Base-by-base conservation (phyloP, 2,329 filamentous ascomycete species). In the Alternaria sp. region DNA sequence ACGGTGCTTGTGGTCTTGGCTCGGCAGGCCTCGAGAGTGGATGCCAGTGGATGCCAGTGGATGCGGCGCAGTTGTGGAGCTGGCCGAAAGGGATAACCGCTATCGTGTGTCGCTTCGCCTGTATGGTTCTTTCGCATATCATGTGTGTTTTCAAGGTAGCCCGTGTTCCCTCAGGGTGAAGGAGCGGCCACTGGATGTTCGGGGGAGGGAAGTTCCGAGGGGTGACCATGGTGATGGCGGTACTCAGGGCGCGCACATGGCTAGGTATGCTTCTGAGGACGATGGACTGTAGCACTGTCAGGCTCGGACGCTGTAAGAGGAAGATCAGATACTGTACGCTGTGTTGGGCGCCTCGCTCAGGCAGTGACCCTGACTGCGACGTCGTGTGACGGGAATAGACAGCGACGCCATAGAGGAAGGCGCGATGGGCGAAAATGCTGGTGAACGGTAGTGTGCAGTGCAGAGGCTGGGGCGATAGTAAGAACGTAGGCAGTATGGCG, bases 341-440 rank as follows among this genome's bases (percentile, higher is more conserved):
- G n/a, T 49, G 56, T 36, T 28, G n/a, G 32, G 43, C 12, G 21
- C 40, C 52, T 40, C 55, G 50, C 49, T 28, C 17, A 56, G 12
- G 59, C 17, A 15, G 40, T 47, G 55, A 53, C 54, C 40, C 45
- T 61, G 49, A 56, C 36, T 32, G 53, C 46, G 57, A 32, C 49
- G 30, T 47, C 49, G 65, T 60, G 58, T 47, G 67, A 67, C 62
- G 55, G 50, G 26, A 54, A 50, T 44, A 32, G 23, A 52, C 50
- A 52, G 55, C 52, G 26, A 36, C 44, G 47, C 36, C 21, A 45
- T 45, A 30, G 40, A 59, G 61, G 55, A 56, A 51, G 53, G 50
- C 21, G 61, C 56, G 61, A 61, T 32, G 59, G 44, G 50, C 9
- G 13, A 43, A 51, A 23, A 57, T 50, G n/a, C 13, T 21, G 15